Evolutionary conservation across 805 yeast genomes (phyloP).

Genomic region (Sugiyamaella lignohabitans): DNA sequence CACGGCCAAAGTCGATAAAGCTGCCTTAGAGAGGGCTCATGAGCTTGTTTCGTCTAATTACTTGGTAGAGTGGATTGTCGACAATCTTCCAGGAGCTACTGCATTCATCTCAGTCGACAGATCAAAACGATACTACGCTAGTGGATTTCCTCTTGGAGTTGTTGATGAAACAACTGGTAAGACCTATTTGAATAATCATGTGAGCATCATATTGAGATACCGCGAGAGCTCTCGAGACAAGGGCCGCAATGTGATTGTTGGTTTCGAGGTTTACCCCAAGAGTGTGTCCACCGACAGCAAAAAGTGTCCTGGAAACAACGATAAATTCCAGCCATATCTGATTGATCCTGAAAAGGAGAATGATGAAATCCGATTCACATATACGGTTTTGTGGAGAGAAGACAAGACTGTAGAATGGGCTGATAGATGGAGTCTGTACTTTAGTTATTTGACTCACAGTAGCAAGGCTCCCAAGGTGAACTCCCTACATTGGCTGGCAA

Average conservation of each 20-base stretch:
- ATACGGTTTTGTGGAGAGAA: constrained; percentile 84
- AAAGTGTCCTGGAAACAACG: constrained; percentile 70
- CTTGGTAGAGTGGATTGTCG: constrained; percentile 77
- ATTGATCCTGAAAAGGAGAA: constrained; percentile 33
- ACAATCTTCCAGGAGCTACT: constrained; percentile 83
- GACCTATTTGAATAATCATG: constrained; percentile 68
- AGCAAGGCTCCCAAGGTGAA: neutral
- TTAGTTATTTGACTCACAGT: constrained; percentile 36
- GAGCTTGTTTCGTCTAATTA: constrained; percentile 60
- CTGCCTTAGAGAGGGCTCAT: constrained; percentile 49
- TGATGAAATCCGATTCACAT: constrained; percentile 60
- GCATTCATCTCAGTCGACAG: constrained; percentile 58
- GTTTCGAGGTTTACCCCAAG: constrained; percentile 84
- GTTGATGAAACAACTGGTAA: constrained; percentile 45
- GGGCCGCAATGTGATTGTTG: constrained; percentile 50
- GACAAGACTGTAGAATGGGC: constrained; percentile 59
- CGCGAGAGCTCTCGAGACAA: constrained; percentile 41
- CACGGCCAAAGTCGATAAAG: constrained; percentile 50
- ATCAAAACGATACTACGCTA: constrained; percentile 64
- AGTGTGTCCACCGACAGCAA: constrained; percentile 50
- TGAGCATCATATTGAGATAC: constrained; percentile 71
- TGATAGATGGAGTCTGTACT: constrained; percentile 68
- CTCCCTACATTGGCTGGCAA: constrained; percentile 72
- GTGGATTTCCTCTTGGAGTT: constrained; percentile 83
- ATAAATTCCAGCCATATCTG: constrained; percentile 50